Conservation (phyloP, 495 filamentous ascomycete genomes). For the Daldinia grandis region DNA sequence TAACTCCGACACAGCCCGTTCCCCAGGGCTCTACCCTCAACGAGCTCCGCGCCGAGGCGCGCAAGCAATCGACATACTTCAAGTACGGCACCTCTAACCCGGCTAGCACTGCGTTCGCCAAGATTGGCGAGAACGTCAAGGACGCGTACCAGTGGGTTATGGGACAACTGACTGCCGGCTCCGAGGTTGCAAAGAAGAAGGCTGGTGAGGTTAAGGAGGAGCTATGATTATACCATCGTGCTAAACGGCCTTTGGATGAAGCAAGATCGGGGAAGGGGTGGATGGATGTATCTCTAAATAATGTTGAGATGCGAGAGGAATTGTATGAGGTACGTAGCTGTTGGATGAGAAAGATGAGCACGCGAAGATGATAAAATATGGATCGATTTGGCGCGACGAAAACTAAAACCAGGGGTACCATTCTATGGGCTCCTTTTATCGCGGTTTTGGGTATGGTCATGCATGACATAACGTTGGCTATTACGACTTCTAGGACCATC, state of each 20-base stretch:
- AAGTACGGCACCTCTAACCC: conserved; percentile 77
- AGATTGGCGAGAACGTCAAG: conserved; percentile 63
- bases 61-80: conserved; percentile 79
- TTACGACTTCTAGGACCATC: too few relatives aligned
- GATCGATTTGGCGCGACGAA: neutral
- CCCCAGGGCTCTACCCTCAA: conserved; percentile 66
- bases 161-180: conserved; percentile 65
- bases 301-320: neutral
- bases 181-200: conserved; percentile 69
- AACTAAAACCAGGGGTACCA: neutral
- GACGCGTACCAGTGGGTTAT: conserved; percentile 65
- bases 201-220: conserved; percentile 53
- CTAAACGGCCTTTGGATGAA: neutral
- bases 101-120: conserved; percentile 69
- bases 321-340: neutral
- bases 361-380: neutral
- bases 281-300: neutral
- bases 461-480: too few relatives aligned
- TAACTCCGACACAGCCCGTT: conserved; percentile 50
- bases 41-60: conserved; percentile 70
- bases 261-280: neutral
- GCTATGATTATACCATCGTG: conserved; percentile 35
- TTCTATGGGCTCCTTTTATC: neutral
- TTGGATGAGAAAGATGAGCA: neutral
- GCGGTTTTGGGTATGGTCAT: neutral